Evolutionary conservation across 345 rosid genomes (phyloP), one percentile per base, ranked within the genome.

Genomic region (Gynandropsis gynandra): DNA sequence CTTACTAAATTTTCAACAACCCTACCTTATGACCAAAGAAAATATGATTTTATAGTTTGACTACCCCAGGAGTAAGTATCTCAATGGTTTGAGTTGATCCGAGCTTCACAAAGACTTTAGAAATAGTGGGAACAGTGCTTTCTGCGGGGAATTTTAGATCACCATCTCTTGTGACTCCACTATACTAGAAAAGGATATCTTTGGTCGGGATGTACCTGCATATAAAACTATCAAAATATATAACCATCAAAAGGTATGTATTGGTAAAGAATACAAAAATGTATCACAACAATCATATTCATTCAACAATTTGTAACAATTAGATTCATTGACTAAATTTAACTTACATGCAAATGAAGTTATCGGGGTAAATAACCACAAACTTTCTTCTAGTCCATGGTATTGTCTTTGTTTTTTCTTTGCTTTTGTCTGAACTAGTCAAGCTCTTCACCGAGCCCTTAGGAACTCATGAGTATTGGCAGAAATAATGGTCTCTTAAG

Each of bases 351-450:
- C 85, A 80, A 62, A 88, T 77, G 62, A 70, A 82, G 64, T 68
- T 80, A 16, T 80, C 82, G 0, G 87, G 85, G 19, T 81, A 81
- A 62, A 76, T 72, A 52, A 88, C 69, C 16, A 82, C 74, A 52
- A 84, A 78, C 67, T 88, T 88, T 76, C 86, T 82, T 76, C 74
- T 85, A 58, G 80, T 82, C 68, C 97, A 59, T 70, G n/a, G n/a
- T n/a, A n/a, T n/a, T n/a, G n/a, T n/a, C n/a, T n/a, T n/a, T n/a
- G n/a, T n/a, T n/a, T n/a, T n/a, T n/a, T n/a, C n/a, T n/a, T n/a
- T n/a, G n/a, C n/a, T n/a, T n/a, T n/a, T n/a, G n/a, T n/a, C n/a
- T n/a, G n/a, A n/a, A n/a, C n/a, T n/a, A n/a, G n/a, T n/a, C n/a
- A n/a, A n/a, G n/a, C n/a, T n/a, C n/a, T n/a, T n/a, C n/a, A n/a